phyloP scores from a whole-genome alignment of 2,329 filamentous ascomycete genomes.

The Ophioceras dolichostomum region DNA sequence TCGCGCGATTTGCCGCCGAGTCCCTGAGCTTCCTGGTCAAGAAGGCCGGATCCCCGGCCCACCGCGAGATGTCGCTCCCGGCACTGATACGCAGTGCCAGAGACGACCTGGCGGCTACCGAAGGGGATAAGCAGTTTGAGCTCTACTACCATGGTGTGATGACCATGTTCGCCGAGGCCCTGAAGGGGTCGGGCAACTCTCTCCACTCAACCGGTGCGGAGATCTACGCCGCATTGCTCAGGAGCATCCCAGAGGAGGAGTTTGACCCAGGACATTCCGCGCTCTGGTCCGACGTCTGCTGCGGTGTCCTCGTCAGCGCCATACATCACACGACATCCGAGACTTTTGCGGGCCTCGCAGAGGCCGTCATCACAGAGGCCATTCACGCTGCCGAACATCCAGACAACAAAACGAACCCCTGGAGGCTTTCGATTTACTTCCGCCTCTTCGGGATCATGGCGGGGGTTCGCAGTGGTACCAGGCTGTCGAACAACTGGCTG shows the following conservation, averaged over 20 bases:
- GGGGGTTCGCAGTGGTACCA: slow-evolving; percentile 71
- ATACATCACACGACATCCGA: slow-evolving; percentile 71
- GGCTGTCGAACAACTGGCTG: slow-evolving; percentile 63
- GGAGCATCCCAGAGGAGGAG: slow-evolving; percentile 36
- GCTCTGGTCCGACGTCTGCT: slow-evolving; percentile 53
- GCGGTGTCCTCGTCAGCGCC: slow-evolving; percentile 66
- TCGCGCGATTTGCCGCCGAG: slow-evolving; percentile 86
- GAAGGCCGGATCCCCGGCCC: slow-evolving; percentile 62
- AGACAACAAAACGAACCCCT: slow-evolving; percentile 18
- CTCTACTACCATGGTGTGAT: slow-evolving; percentile 82
- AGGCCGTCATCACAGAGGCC: slow-evolving; percentile 44
- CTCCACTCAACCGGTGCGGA: slow-evolving; percentile 48
- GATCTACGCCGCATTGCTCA: slow-evolving; percentile 39
- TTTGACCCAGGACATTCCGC: slow-evolving; percentile 28
- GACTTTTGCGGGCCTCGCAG: slow-evolving; percentile 58
- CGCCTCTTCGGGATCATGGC: slow-evolving; percentile 54
- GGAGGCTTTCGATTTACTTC: slow-evolving; percentile 34
- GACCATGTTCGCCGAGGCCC: slow-evolving; percentile 80
- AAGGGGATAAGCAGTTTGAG: slow-evolving; percentile 42
- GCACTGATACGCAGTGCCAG: slow-evolving; percentile 62
- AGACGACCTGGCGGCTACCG: slow-evolving; percentile 47
- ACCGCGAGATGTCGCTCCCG: slow-evolving; percentile 60
- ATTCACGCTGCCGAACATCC: slow-evolving; percentile 22
- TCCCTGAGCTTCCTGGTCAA: slow-evolving; percentile 87
- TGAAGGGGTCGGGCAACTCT: slow-evolving; percentile 47